phyloP scores from a whole-genome alignment of 2,329 filamentous ascomycete species.

The Corynespora cassiicola region DNA sequence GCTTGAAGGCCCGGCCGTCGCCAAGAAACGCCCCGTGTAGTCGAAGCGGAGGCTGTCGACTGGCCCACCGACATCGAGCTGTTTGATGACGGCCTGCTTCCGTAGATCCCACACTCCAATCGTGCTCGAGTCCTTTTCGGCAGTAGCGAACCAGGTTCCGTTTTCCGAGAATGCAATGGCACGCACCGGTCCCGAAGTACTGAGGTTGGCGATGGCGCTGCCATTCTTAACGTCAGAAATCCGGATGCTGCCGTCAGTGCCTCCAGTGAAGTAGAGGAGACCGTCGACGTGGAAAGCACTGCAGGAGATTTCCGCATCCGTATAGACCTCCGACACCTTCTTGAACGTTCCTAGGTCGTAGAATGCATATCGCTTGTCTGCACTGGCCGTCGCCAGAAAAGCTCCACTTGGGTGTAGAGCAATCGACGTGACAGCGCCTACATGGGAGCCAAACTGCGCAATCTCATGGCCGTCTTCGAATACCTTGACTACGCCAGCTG shows the following conservation, averaged over 20 bases:
- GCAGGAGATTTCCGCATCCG: conserved; percentile 76
- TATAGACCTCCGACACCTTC: conserved; percentile 79
- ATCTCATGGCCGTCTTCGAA: conserved; percentile 74
- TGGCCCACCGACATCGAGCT: conserved; percentile 82
- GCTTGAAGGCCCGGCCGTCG: conserved; percentile 79
- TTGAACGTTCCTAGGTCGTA: conserved; percentile 77
- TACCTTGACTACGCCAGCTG: conserved; percentile 79
- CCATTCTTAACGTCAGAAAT: conserved; percentile 87
- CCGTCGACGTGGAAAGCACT: conserved; percentile 95
- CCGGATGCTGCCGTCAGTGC: conserved; percentile 80
- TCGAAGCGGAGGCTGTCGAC: conserved; percentile 85
- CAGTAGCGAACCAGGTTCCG: conserved; percentile 91
- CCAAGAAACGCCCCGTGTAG: conserved; percentile 92
- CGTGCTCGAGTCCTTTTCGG: conserved; percentile 75
- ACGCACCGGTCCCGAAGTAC: conserved; percentile 69
- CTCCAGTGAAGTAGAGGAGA: conserved; percentile 88
- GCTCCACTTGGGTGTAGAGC: conserved; percentile 83
- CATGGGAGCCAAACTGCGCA: conserved; percentile 78
- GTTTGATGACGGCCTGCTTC: conserved; percentile 81
- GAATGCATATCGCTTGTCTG: conserved; percentile 90
- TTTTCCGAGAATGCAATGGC: conserved; percentile 92
- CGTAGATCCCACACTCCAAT: conserved; percentile 92
- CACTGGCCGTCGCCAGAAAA: conserved; percentile 84
- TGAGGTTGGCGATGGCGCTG: conserved; percentile 77
- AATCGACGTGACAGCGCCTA: conserved; percentile 78